Evolutionary conservation across 192 early-diverging fungal genomes (phyloP).

Genomic region (Dissophora globulifera): DNA sequence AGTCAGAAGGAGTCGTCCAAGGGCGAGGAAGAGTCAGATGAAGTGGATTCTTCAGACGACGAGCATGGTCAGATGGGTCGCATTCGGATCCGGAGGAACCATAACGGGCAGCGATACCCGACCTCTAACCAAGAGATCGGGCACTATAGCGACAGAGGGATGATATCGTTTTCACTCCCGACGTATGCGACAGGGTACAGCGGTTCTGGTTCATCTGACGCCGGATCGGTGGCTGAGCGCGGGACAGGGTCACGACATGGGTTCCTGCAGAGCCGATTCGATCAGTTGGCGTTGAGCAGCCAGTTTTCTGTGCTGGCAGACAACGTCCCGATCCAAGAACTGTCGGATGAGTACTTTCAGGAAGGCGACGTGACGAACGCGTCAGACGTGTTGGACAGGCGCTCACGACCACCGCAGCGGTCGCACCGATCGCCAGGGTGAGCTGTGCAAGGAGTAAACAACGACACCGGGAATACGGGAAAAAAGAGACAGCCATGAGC

Average conservation of each 20-base stretch:
- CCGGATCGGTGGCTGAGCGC: background rate
- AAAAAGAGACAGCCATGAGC: too few species aligned
- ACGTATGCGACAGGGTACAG: conserved; percentile 8
- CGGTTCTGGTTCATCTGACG: conserved; percentile 13
- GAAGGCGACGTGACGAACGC: conserved; percentile 3
- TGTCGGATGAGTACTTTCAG: conserved; percentile 16
- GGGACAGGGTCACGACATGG: background rate
- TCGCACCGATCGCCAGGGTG: too few species aligned
- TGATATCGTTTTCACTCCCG: conserved; percentile 46
- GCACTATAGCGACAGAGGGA: background rate
- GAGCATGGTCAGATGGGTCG: conserved; percentile 11
- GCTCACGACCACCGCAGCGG: too few species aligned
- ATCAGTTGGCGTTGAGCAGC: background rate
- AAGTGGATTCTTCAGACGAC: conserved; percentile 24
- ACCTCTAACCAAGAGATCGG: background rate
- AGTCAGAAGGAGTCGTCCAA: conserved; percentile 53
- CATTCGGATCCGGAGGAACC: conserved; percentile 18
- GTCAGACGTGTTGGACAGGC: too few species aligned
- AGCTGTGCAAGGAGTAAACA: too few species aligned
- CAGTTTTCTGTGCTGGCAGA: conserved; percentile 5
- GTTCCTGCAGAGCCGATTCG: conserved; percentile 4
- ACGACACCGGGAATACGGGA: too few species aligned
- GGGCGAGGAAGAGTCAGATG: conserved; percentile 40
- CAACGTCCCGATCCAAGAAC: conserved; percentile 12
- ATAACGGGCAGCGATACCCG: conserved; percentile 17